Percentiles rank a stretch among this genome's conserved stretches.
Conservation (phyloP, 2,329 filamentous ascomycete species). For the Sclerotinia borealis region DNA sequence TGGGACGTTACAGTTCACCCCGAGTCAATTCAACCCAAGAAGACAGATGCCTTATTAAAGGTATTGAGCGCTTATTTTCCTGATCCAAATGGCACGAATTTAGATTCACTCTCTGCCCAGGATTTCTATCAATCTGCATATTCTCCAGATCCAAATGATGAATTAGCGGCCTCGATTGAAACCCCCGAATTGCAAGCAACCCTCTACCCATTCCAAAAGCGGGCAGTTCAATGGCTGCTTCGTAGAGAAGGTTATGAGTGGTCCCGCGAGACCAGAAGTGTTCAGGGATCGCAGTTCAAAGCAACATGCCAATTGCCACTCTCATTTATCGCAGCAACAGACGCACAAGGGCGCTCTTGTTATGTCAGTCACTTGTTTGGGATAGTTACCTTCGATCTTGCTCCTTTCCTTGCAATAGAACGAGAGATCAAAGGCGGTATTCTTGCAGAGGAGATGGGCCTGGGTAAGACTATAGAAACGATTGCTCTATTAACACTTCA, state of each 20-base stretch:
- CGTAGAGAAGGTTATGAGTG: constrained; percentile 56
- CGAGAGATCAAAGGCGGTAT: constrained; percentile 40
- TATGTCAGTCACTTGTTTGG: constrained; percentile 61
- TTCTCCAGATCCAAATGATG: constrained; percentile 46
- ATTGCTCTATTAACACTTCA: constrained; percentile 65
- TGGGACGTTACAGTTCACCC: constrained; percentile 30
- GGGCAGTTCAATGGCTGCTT: constrained; percentile 66
- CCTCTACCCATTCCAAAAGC: constrained; percentile 67
- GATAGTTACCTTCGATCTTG: constrained; percentile 46
- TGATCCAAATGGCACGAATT: constrained; percentile 17
- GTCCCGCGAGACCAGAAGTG: constrained; percentile 20
- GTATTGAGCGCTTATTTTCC: constrained; percentile 28
- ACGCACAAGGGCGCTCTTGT: constrained; percentile 42
- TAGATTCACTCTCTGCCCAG: constrained; percentile 39
- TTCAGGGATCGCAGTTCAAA: background rate
- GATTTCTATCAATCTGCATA: constrained; percentile 67
- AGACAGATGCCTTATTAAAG: constrained; percentile 23
- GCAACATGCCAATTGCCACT: constrained; percentile 16
- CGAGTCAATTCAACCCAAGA: constrained; percentile 16
- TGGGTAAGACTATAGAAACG: constrained; percentile 75
- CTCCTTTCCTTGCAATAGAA: constrained; percentile 39
- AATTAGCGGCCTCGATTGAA: constrained; percentile 35
- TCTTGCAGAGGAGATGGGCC: constrained; percentile 75
- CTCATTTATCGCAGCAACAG: constrained; percentile 41
- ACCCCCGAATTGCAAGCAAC: constrained; percentile 42